Evolutionary conservation across 148 eudicot genomes (phyloP).

Genomic region (Suaeda aralocaspica): DNA sequence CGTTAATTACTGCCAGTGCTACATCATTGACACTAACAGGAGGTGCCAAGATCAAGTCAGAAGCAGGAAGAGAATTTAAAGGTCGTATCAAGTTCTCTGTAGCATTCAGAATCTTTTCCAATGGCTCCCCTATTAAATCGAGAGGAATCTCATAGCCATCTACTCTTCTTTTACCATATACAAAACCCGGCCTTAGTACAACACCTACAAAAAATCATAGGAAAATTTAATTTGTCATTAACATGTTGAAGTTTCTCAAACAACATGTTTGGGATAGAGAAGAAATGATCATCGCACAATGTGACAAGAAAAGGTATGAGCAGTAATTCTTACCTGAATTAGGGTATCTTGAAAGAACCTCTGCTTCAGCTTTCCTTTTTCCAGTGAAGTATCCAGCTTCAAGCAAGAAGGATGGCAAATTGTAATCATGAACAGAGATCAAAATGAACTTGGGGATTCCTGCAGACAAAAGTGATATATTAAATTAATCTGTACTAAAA

Average conservation of each 20-base stretch:
- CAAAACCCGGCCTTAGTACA: slow-evolving; percentile 80
- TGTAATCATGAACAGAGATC: slow-evolving; percentile 95
- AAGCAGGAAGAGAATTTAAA: slow-evolving; percentile 70
- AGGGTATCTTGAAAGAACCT: slow-evolving; percentile 87
- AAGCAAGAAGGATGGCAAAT: slow-evolving; percentile 83
- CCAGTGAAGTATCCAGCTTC: slow-evolving; percentile 80
- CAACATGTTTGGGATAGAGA: neutral
- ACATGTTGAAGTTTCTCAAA: neutral
- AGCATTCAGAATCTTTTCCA: slow-evolving; percentile 62
- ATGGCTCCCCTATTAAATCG: slow-evolving; percentile 77
- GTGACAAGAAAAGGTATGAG: neutral
- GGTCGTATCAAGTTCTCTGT: slow-evolving; percentile 66
- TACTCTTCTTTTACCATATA: slow-evolving; percentile 89
- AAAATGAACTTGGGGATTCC: slow-evolving; percentile 90
- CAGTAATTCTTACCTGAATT: slow-evolving; percentile 62
- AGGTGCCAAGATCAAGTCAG: slow-evolving; percentile 85
- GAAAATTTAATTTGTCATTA: no score
- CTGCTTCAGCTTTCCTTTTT: slow-evolving; percentile 95
- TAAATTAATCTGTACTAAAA: neutral
- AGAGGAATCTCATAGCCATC: slow-evolving; percentile 90
- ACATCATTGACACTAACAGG: slow-evolving; percentile 87
- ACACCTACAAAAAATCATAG: slow-evolving; percentile 50
- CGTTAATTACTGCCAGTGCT: slow-evolving; percentile 72
- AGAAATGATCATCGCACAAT: neutral
- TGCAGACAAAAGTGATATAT: slow-evolving; percentile 29